Evolutionary conservation across 306 rosid genomes (phyloP), one percentile per base, ranked within the genome.

Genomic region (Fagus sylvatica): DNA sequence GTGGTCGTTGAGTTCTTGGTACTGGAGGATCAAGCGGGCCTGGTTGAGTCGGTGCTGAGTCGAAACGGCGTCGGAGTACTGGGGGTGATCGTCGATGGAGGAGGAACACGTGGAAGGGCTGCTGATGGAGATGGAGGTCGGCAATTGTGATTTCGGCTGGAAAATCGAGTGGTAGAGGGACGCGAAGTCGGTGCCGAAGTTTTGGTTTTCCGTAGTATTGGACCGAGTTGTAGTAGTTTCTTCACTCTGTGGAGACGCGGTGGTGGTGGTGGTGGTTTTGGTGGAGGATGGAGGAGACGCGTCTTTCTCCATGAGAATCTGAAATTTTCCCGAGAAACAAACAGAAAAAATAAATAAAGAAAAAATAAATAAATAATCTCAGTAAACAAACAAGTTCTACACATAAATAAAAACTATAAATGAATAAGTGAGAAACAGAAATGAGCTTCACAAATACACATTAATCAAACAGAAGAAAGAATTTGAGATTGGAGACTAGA

Each of bases 81-180:
- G 28, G 28, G 28, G 28, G 28, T 22, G 28, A 22, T 22, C 79
- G 4, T 75, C 73, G 32, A 67, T 64, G 19, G 72, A 70, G 3
- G 84, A 61, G 17, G 87, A 81, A 39, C 76, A 77, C 10, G 88
- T 84, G 39, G 91, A 88, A 0, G 91, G 89, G 42, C 87, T 46
- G 42, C 87, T 22, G 32, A 78, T 68, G 9, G 89, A 88, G 46
- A 73, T 78, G 37, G 89, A 71, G 41, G 71, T 61, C 7, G 87
- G 84, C 10, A 84, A 78, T 3, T 83, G 72, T 53, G 78, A 80
- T 51, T 69, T 78, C 41, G 87, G 84, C 56, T 71, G 89, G 84
- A 80, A 81, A 69, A 81, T 69, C 1, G 86, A 76, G 66, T 71
- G 85, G 68, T 83, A 85, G 76, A 82, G 72, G 0, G 89, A 80